A percentile compares a stretch with the other conserved stretches of the same genome.
Evolutionary conservation across 2,329 filamentous ascomycete genomes (phyloP).

Genomic region (Arthrobotrys pseudoclavata): DNA sequence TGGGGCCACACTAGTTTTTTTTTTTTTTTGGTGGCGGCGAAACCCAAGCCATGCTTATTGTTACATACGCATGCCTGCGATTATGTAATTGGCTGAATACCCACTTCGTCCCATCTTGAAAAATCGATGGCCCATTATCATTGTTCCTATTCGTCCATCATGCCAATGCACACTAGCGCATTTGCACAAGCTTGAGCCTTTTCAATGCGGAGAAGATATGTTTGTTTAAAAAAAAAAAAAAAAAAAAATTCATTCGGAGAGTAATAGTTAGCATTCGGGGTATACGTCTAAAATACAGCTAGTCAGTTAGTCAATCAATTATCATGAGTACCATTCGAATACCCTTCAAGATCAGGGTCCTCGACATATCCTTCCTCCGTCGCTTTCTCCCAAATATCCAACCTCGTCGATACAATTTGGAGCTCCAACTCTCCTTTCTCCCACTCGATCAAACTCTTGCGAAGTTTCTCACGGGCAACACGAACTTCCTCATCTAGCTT

Average conservation of each 20-base stretch:
- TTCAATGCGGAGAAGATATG: too few relatives aligned
- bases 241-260: too few relatives aligned
- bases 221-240: too few relatives aligned
- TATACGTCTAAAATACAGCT: conserved; percentile 7
- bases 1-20: conserved; percentile 41
- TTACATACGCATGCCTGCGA: neutral
- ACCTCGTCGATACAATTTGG: conserved; percentile 61
- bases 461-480: conserved; percentile 62
- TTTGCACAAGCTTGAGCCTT: too few relatives aligned
- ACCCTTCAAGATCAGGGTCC: conserved; percentile 32
- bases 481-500: conserved; percentile 63
- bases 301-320: neutral
- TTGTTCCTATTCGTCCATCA: too few relatives aligned
- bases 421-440: conserved; percentile 62
- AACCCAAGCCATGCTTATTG: conserved; percentile 14
- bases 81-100: neutral
- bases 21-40: conserved; percentile 21
- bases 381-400: conserved; percentile 62
- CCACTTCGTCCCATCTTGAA: neutral
- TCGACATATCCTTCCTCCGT: conserved; percentile 52
- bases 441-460: conserved; percentile 63
- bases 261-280: neutral
- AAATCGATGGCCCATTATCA: neutral
- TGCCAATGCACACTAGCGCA: too few relatives aligned
- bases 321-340: conserved; percentile 52